Percentiles rank a stretch among this genome's conserved stretches.
phyloP scores from a whole-genome alignment of 2,329 filamentous ascomycete genomes.

The Aspergillus jensenii region DNA sequence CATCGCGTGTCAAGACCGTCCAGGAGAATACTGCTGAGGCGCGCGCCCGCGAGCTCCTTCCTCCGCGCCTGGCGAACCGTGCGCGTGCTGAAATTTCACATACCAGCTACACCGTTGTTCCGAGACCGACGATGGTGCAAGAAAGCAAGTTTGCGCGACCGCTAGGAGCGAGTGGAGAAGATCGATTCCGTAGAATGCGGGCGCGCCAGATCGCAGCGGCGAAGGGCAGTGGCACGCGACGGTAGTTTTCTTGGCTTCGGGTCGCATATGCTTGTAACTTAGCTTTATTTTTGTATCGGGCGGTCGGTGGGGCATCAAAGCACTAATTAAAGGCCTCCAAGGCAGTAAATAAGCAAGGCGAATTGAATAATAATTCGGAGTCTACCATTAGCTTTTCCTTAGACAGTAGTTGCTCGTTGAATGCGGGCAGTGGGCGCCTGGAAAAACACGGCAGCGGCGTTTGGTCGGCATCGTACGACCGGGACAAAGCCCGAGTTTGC shows the following conservation, averaged over 20 bases:
- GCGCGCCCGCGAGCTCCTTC: conserved; percentile 53
- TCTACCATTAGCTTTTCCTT: neutral
- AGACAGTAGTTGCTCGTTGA: no score
- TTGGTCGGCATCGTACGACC: conserved; percentile 10
- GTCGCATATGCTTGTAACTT: conserved; percentile 3
- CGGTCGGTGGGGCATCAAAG: conserved; percentile 1
- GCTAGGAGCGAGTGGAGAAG: conserved; percentile 48
- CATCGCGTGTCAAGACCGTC: conserved; percentile 33
- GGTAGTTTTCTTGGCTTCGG: conserved; percentile 21
- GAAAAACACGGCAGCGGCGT: conserved; percentile 1
- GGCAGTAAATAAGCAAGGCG: neutral
- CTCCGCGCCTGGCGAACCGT: conserved; percentile 55
- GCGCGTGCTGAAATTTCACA: conserved; percentile 60
- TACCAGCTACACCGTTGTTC: conserved; percentile 62
- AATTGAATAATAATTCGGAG: conserved; percentile 2
- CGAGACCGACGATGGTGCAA: conserved; percentile 54
- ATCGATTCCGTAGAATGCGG: conserved; percentile 50
- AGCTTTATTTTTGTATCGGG: conserved; percentile 5
- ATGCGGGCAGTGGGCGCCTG: neutral
- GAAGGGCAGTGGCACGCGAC: conserved; percentile 43
- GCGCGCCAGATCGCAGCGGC: conserved; percentile 45
- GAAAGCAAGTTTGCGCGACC: conserved; percentile 48
- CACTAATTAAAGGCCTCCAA: neutral
- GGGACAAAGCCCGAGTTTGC: conserved; percentile 3
- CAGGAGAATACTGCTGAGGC: conserved; percentile 49